phyloP scores from a whole-genome alignment of 169 alveolate species.

The Hepatocystis sp. region DNA sequence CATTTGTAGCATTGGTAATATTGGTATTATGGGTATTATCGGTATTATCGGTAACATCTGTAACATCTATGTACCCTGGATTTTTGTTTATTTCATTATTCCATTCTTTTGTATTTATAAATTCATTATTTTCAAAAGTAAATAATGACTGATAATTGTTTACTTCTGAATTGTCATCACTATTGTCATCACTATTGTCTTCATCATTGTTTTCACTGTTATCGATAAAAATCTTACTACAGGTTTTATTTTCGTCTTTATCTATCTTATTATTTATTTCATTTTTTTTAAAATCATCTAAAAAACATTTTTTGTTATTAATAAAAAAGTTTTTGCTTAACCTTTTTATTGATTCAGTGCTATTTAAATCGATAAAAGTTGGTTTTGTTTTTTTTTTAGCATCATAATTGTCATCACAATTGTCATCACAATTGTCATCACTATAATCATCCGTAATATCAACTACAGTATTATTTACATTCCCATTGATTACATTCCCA shows the following conservation, averaged over 20 bases:
- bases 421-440: neutral
- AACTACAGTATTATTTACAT: neutral
- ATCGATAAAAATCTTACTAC: neutral
- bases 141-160: too few species aligned
- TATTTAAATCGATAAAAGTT: conserved; percentile 17
- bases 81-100: too few species aligned
- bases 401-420: conserved; percentile 1
- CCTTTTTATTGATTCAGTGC: conserved; percentile 31
- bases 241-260: neutral
- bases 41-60: too few species aligned
- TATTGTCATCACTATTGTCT: conserved; percentile 7
- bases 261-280: neutral
- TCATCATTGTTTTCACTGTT: too few species aligned
- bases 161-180: too few species aligned
- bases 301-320: conserved; percentile 46
- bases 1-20: too few species aligned
- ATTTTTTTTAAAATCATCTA: conserved; percentile 22
- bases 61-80: too few species aligned
- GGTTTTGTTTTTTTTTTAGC: neutral
- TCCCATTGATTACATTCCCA: neutral
- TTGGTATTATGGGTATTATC: too few species aligned
- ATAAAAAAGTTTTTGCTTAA: conserved; percentile 66
- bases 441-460: neutral
- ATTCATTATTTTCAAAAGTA: too few species aligned
- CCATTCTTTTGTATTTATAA: too few species aligned